phyloP scores from a whole-genome alignment of 768 basidiomycete genomes.

The Sarcodon sp. region DNA sequence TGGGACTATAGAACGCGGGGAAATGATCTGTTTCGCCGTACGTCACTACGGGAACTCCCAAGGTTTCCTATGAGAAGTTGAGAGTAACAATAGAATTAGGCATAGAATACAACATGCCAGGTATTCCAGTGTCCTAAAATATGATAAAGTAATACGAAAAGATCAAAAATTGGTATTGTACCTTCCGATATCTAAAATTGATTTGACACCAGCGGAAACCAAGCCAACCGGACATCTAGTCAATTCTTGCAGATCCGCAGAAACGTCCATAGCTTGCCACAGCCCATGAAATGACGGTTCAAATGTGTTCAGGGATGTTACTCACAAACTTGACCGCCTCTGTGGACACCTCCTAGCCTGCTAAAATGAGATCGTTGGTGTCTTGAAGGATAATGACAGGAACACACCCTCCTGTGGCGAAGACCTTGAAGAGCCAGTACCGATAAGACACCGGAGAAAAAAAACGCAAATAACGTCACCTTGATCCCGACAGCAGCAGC shows the following conservation, averaged over 20 bases:
- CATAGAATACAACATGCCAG: conserved; percentile 30
- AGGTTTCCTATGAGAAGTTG: conserved; percentile 57
- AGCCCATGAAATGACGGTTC: not conserved
- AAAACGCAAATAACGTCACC: conserved; percentile 21
- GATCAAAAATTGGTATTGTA: conserved; percentile 11
- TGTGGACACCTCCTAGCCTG: conserved; percentile 78
- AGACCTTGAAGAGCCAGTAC: conserved; percentile 36
- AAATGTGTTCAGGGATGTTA: not conserved
- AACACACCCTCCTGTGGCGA: conserved; percentile 83
- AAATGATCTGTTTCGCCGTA: conserved; percentile 71
- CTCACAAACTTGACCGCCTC: conserved; percentile 57
- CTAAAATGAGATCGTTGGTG: not conserved
- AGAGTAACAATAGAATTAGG: not conserved
- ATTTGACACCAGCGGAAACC: conserved; percentile 89
- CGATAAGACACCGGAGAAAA: not conserved
- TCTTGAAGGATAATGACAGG: not conserved
- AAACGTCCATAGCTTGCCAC: conserved; percentile 80
- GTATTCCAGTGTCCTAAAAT: conserved; percentile 64
- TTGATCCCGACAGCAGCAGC: conserved; percentile 81
- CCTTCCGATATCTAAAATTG: conserved; percentile 88
- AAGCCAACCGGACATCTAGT: conserved; percentile 83
- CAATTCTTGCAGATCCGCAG: conserved; percentile 87
- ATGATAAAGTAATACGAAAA: not conserved
- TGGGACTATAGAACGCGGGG: conserved; percentile 86
- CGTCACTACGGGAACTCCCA: conserved; percentile 84